Conservation (phyloP, 768 basidiomycete species). For the Crucibulum laeve region DNA sequence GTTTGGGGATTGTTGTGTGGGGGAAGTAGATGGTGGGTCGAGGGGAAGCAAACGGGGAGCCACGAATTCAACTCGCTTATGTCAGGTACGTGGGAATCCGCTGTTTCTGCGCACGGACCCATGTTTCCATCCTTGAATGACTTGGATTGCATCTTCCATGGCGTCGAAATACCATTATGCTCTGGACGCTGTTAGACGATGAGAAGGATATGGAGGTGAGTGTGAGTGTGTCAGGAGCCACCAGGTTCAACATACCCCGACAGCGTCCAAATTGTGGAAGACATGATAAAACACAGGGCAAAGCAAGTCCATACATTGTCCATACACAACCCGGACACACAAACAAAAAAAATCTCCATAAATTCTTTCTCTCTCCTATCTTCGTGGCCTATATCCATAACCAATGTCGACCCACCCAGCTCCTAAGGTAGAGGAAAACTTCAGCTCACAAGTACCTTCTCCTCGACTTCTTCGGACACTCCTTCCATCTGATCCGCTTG, state of each 20-base stretch:
- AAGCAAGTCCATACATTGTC: slow-evolving; percentile 39
- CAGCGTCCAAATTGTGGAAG: slow-evolving; percentile 70
- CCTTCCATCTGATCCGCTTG: neutral
- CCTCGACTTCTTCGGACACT: neutral
- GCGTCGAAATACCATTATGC: slow-evolving; percentile 3
- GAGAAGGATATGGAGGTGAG: slow-evolving; percentile 24
- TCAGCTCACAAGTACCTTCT: neutral
- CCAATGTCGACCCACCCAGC: too few relatives aligned
- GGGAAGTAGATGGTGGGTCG: slow-evolving; percentile 42
- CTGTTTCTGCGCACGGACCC: slow-evolving; percentile 56
- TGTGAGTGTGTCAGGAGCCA: slow-evolving; percentile 48
- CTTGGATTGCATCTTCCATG: slow-evolving; percentile 6
- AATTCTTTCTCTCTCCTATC: too few relatives aligned
- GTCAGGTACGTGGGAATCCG: slow-evolving; percentile 58
- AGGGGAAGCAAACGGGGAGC: slow-evolving; percentile 41
- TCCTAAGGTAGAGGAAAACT: too few relatives aligned
- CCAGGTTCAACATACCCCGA: slow-evolving; percentile 58
- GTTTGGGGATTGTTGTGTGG: slow-evolving; percentile 33
- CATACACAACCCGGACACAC: slow-evolving; percentile 43
- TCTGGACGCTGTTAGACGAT: slow-evolving; percentile 14
- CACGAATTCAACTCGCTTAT: slow-evolving; percentile 42
- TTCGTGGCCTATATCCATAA: too few relatives aligned
- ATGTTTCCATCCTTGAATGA: neutral
- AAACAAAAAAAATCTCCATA: too few relatives aligned
- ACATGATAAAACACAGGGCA: slow-evolving; percentile 71